A percentile compares a stretch with the other conserved stretches of the same genome.
phyloP scores from a whole-genome alignment of 2,329 filamentous ascomycete species.

The Aspergillus sp. region DNA sequence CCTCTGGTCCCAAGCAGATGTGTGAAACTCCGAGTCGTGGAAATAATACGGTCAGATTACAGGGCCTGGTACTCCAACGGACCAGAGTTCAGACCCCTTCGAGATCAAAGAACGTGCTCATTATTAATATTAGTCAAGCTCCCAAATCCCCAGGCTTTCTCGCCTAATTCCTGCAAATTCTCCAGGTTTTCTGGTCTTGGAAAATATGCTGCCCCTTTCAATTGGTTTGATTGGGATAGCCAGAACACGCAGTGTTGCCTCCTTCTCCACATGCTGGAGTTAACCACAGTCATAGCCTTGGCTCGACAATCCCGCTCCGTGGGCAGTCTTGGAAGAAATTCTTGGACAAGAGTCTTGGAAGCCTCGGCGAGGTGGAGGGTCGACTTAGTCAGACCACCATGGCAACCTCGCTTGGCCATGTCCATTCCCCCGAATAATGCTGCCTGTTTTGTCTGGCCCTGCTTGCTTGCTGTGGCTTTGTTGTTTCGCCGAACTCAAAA shows the following conservation, averaged over 20 bases:
- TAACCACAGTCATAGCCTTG: background rate
- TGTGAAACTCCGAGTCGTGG: too few relatives aligned
- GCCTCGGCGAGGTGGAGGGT: background rate
- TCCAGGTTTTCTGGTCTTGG: background rate
- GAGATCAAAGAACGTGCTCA: background rate
- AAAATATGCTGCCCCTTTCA: background rate
- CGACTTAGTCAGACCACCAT: background rate
- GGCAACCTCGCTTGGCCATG: background rate
- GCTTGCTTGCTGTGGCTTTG: too few relatives aligned
- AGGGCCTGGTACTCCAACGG: background rate
- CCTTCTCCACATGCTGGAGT: background rate
- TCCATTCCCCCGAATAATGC: background rate
- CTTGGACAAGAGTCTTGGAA: background rate
- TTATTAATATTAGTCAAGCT: background rate
- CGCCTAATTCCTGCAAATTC: too few relatives aligned
- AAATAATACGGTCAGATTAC: background rate
- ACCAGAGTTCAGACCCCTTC: background rate
- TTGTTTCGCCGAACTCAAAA: background rate
- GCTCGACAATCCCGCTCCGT: background rate
- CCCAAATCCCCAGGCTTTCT: background rate
- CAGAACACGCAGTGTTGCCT: background rate
- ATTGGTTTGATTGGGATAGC: background rate
- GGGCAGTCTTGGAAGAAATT: background rate
- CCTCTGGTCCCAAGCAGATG: background rate
- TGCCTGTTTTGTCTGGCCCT: background rate